Base-by-base conservation (phyloP, 2,329 filamentous ascomycete species). In the Pseudophaeomoniella oleicola region DNA sequence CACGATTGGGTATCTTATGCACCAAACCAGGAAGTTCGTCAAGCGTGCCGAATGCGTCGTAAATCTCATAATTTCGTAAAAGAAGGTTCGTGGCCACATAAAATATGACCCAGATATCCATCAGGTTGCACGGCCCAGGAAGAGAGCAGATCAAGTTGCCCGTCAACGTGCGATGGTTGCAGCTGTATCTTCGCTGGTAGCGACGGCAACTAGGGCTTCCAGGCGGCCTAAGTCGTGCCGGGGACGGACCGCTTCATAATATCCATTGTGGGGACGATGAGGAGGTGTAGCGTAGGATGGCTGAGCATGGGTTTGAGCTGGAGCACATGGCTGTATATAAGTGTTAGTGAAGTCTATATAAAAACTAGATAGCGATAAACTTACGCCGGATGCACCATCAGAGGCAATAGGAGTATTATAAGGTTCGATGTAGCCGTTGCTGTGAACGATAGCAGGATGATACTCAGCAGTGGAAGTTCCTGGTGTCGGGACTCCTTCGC, bases 181-280 rank as follows among this genome's bases (percentile, higher is more conserved):
- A 14, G 50, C 50, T 42, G 59, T 58, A 37, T 62, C 59, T 41
- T 63, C 63, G 37, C 62, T 63, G 4, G 64, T 67, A 19, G 64
- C 64, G 36, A 66, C 63, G 16, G 64, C 64, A 30, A 67, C 64
- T 33, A 67, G 56, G 35, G 63, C 63, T 43, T 67, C 63, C n/a
- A 67, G 51, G 15, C 63, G 55, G 32, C 59, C 62, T 59, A 67
- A 62, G 16, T 58, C 60, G 27, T 50, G 49, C 19, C 30, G 45
- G 44, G 38, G 51, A 37, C 32, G 39, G 40, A 30, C 40, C 42
- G 39, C 37, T 37, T 35, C 37, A 36, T 17, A 22, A 34, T 40
- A 6, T 17, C 34, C n/a, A 29, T 15, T 9, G 35, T 36, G 30
- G n/a, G 32, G 32, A 3, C n/a, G 13, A 36, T 36, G 10, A n/a